Conservation (phyloP, 495 filamentous ascomycete genomes). For the Evernia prunastri region DNA sequence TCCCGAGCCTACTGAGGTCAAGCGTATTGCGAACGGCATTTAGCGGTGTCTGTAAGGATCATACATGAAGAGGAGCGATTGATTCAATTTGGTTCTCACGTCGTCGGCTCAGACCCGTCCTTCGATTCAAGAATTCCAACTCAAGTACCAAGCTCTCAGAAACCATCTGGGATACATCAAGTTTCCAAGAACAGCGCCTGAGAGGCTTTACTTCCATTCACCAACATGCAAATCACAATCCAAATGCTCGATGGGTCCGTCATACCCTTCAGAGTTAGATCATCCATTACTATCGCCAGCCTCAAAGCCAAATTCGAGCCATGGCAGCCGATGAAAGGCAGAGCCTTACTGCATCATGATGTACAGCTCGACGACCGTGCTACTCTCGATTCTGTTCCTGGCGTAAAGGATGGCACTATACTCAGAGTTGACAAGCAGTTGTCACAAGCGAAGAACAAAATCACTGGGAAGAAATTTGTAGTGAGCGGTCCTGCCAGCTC, state of each 20-base stretch:
- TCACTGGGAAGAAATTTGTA: neutral
- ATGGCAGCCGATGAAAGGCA: conserved; percentile 4
- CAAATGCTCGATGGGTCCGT: conserved; percentile 4
- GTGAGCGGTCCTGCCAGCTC: neutral
- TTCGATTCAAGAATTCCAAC: neutral
- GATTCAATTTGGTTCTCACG: neutral
- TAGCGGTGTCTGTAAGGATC: neutral
- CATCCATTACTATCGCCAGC: neutral
- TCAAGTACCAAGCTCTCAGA: neutral
- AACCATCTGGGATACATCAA: neutral
- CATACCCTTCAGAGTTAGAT: conserved; percentile 1
- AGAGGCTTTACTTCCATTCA: neutral
- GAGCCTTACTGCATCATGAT: conserved; percentile 1
- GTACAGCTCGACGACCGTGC: conserved; percentile 1
- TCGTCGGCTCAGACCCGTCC: neutral
- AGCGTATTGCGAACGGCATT: neutral
- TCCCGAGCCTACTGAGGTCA: neutral
- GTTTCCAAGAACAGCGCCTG: neutral
- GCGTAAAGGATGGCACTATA: neutral
- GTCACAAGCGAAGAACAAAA: neutral
- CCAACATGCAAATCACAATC: neutral
- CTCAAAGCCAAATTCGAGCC: conserved; percentile 2
- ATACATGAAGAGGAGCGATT: neutral
- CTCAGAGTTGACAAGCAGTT: neutral
- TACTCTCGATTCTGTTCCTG: neutral